These are phyloP conservation scores for Naematelia aurantialba DNA, from an alignment of 768 basidiomycete species.

Conservation along the genomic window DNA sequence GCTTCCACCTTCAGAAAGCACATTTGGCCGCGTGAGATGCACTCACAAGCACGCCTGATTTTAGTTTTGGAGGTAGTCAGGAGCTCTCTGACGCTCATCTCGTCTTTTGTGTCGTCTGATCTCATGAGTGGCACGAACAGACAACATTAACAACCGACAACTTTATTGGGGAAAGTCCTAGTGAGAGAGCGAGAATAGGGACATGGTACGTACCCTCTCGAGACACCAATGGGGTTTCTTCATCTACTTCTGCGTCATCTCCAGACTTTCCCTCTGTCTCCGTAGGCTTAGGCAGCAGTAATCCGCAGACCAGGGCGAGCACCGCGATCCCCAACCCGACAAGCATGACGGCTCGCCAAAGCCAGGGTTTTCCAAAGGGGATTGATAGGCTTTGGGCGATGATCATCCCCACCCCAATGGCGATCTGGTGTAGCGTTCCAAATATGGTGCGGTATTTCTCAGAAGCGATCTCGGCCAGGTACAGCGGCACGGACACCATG, in stretches of 20 bases:
- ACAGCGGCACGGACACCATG: conserved; percentile 66
- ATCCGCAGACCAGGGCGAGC: conserved; percentile 12
- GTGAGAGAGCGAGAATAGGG: too few species aligned
- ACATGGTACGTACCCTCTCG: conserved; percentile 8
- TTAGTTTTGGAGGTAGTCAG: conserved; percentile 6
- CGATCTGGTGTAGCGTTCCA: conserved; percentile 29
- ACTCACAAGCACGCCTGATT: conserved; percentile 19
- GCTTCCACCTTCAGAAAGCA: too few species aligned
- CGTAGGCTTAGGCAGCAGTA: not conserved
- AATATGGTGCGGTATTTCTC: conserved; percentile 56
- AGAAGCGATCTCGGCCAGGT: conserved; percentile 75
- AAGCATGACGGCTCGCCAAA: conserved; percentile 25
- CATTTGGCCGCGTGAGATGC: not conserved
- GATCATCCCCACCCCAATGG: conserved; percentile 36
- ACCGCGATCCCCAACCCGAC: conserved; percentile 14
- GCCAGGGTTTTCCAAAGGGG: conserved; percentile 11
- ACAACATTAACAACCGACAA: too few species aligned
- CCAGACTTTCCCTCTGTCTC: not conserved
- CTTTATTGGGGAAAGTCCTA: too few species aligned
- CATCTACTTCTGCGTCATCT: conserved; percentile 14
- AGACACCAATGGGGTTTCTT: conserved; percentile 12
- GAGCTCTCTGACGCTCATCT: conserved; percentile 15
- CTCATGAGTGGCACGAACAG: conserved; percentile 2
- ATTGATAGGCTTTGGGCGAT: conserved; percentile 33
- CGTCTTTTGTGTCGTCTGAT: not conserved